Evolutionary conservation across 352 stramenopile genomes (phyloP).

Genomic region (Phytophthora sp.): DNA sequence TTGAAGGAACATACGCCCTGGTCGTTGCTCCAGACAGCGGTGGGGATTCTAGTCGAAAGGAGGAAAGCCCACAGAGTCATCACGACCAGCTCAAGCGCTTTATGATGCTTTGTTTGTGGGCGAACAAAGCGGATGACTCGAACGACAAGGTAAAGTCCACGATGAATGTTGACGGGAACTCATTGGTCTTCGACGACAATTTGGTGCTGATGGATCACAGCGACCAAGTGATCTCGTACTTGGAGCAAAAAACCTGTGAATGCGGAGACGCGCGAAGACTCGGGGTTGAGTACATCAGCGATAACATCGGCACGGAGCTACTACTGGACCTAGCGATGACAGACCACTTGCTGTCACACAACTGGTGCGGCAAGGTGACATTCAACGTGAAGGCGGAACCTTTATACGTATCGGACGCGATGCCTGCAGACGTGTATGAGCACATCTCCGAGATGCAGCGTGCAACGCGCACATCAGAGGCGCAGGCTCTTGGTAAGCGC

Average conservation of each 20-base stretch:
- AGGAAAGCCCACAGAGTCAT: slow-evolving; percentile 18
- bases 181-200: slow-evolving; percentile 59
- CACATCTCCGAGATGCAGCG: slow-evolving; percentile 58
- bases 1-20: slow-evolving; percentile 50
- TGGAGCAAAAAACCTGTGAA: slow-evolving; percentile 26
- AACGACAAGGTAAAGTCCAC: slow-evolving; percentile 73
- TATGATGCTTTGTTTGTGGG: slow-evolving; percentile 71
- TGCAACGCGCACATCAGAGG: slow-evolving; percentile 26
- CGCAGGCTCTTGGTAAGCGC: slow-evolving; percentile 48
- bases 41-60: slow-evolving; percentile 26
- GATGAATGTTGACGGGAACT: slow-evolving; percentile 49
- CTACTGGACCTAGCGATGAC: slow-evolving; percentile 66
- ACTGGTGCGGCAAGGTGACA: slow-evolving; percentile 57
- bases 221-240: slow-evolving; percentile 46
- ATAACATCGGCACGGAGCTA: slow-evolving; percentile 74
- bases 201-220: slow-evolving; percentile 64
- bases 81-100: slow-evolving; percentile 50
- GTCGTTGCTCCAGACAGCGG: slow-evolving; percentile 50
- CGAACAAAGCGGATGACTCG: slow-evolving; percentile 70
- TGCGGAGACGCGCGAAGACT: slow-evolving; percentile 7
- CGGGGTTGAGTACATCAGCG: slow-evolving; percentile 65
- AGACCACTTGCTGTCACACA: slow-evolving; percentile 59
- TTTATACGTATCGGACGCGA: slow-evolving; percentile 83
- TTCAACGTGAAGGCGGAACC: slow-evolving; percentile 77
- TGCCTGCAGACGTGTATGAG: slow-evolving; percentile 52